Evolutionary conservation across 805 yeast species (phyloP), one percentile per base, ranked within the genome.

Genomic region (Candida palmyrensis): DNA sequence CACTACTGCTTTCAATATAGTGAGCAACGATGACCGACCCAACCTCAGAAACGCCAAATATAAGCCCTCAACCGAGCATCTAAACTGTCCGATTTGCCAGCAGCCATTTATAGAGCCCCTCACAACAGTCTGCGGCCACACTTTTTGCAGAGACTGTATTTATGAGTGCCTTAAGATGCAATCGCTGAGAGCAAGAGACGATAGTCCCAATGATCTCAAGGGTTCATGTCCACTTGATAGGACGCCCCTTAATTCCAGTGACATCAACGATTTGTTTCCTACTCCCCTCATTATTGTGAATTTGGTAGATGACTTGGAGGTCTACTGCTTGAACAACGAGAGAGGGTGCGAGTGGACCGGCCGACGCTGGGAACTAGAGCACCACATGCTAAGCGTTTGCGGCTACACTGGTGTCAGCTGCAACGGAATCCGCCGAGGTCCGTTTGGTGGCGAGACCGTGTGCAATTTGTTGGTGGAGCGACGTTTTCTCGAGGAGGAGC

Each of bases 51-150:
- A 53, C 31, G 40, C 49, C 31, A 54, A 49, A 30, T 61, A 61
- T 39, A 45, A 49, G 22, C 40, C 58, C 2, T 35, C 51, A 12
- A 59, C 57, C 6, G 67, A 60, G 30, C 53, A 60, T 43, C 45
- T 59, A 28, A 49, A 49, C 39, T 66, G 88, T 43, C 85, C 87
- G 3, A 74, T 80, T n/a, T 80, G 88, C 51, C 79, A 75, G 39
- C 69, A 71, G 25, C 82, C 83, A 4, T 73, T 80, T 40, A 63
- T 76, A 6, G 64, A 65, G 22, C 87, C 88, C 1, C 59, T 69
- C 40, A 72, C 79, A 5, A 81, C 87, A 1, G 51, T 64, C 2
- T 80, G 88, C 55, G 82, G 83, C 1, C 87, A 80, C 47, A 76
- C 82, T 0, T 80, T 79, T 44, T 80, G 88, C 51, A 61, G 62